Evolutionary conservation across 495 filamentous ascomycete species (phyloP).

Genomic region (Rusavskia elegans): DNA sequence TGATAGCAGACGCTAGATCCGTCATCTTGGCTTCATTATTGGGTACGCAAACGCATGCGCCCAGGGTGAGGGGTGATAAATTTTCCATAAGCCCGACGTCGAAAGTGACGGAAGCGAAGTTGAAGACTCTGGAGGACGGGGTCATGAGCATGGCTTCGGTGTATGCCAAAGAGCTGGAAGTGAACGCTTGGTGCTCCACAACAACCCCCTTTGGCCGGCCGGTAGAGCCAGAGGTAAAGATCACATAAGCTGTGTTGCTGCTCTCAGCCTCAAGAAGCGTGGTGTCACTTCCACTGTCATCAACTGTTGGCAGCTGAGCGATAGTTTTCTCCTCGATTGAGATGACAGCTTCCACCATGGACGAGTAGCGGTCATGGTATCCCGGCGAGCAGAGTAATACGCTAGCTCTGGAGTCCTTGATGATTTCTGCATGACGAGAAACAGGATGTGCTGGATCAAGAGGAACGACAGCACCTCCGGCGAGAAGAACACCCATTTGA

Average conservation of each 20-base stretch:
- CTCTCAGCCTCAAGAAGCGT: constrained; percentile 16
- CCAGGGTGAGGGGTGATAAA: constrained; percentile 33
- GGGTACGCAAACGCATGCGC: constrained; percentile 46
- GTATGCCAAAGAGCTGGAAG: constrained; percentile 30
- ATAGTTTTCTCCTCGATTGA: constrained; percentile 1
- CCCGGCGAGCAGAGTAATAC: constrained; percentile 29
- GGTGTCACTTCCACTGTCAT: neutral
- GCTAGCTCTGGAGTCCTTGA: constrained; percentile 28
- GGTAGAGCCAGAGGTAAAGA: constrained; percentile 56
- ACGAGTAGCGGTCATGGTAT: constrained; percentile 4
- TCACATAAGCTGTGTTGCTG: constrained; percentile 62
- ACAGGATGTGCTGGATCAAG: constrained; percentile 34
- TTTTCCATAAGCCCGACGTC: constrained; percentile 37
- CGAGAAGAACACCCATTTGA: constrained; percentile 28
- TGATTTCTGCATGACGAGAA: constrained; percentile 11
- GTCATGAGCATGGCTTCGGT: constrained; percentile 22
- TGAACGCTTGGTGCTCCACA: constrained; percentile 30
- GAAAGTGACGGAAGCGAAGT: constrained; percentile 39
- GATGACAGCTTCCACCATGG: constrained; percentile 3
- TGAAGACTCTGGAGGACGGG: constrained; percentile 27
- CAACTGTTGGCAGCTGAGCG: constrained; percentile 12
- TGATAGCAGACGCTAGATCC: constrained; percentile 31
- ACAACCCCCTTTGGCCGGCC: constrained; percentile 40
- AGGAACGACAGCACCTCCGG: constrained; percentile 35
- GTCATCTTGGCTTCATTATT: constrained; percentile 39